A percentile compares a stretch with the other conserved stretches of the same genome.
Evolutionary conservation across 2,329 filamentous ascomycete genomes (phyloP).

Genomic region (Raffaelea albimanens): DNA sequence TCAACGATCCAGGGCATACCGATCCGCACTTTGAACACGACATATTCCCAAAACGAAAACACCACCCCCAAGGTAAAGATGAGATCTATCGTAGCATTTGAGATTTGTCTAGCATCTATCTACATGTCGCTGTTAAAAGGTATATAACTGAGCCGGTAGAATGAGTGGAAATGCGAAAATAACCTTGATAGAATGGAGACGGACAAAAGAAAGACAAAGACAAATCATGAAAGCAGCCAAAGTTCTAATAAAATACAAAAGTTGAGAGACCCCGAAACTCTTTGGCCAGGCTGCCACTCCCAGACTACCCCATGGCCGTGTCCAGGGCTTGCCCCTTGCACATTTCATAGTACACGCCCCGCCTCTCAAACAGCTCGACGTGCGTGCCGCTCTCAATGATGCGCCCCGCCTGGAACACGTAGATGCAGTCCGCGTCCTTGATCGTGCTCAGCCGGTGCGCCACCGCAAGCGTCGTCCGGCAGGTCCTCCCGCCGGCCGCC

Average conservation of each 20-base stretch:
- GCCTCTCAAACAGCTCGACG: conserved; percentile 31
- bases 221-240: background rate
- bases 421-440: conserved; percentile 37
- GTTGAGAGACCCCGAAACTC: no score
- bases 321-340: background rate
- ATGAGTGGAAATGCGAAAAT: no score
- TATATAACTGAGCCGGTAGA: no score
- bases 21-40: no score
- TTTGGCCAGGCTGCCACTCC: no score
- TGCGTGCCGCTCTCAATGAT: conserved; percentile 46
- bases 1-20: no score
- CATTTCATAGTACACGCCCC: conserved; percentile 21
- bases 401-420: conserved; percentile 43
- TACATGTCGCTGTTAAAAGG: no score
- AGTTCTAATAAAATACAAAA: background rate
- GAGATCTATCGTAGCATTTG: no score
- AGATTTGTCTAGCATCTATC: no score
- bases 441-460: conserved; percentile 1
- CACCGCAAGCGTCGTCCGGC: conserved; percentile 40
- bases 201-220: background rate
- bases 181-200: background rate
- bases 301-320: no score
- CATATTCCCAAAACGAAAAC: no score
- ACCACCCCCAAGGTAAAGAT: no score
- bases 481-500: background rate